phyloP scores from a whole-genome alignment of 257 asterid species.

The Cinchona pubescens region DNA sequence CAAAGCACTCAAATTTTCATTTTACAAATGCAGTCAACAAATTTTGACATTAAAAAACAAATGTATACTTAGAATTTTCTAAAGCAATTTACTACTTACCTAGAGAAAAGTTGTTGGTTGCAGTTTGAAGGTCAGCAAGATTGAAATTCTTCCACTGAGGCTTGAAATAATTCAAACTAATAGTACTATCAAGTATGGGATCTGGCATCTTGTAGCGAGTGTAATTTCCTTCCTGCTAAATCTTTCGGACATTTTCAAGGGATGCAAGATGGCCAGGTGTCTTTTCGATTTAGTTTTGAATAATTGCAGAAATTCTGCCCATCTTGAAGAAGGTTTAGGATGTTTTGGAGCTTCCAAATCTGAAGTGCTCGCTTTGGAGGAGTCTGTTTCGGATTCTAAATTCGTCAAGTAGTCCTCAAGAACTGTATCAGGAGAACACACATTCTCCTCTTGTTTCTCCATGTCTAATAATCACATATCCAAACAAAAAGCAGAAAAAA shows the following conservation, averaged over 20 bases:
- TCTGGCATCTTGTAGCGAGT: conserved; percentile 20
- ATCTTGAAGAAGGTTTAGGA: conserved; percentile 43
- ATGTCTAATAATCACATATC: conserved; percentile 32
- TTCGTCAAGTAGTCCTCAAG: conserved; percentile 72
- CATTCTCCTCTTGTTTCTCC: conserved; percentile 58
- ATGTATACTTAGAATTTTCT: neutral
- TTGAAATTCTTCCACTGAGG: conserved; percentile 86
- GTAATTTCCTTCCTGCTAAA: conserved; percentile 58
- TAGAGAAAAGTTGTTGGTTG: conserved; percentile 68
- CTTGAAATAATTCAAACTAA: conserved; percentile 59
- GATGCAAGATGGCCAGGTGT: conserved; percentile 48
- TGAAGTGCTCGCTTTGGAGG: conserved; percentile 74
- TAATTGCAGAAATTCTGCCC: conserved; percentile 47
- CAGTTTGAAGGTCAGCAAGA: conserved; percentile 64
- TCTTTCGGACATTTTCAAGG: conserved; percentile 51
- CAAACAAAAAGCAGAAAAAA: neutral
- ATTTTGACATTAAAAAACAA: neutral
- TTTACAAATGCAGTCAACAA: neutral
- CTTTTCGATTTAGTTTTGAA: conserved; percentile 57
- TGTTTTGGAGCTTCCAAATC: conserved; percentile 39
- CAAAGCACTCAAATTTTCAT: neutral
- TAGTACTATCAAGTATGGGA: conserved; percentile 43
- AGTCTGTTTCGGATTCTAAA: conserved; percentile 68
- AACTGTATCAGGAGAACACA: conserved; percentile 82
- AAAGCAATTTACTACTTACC: conserved; percentile 38